These are phyloP conservation scores for Mollisiaceae sp. DNA, from an alignment of 2,329 filamentous ascomycete genomes.

Conservation along the genomic window DNA sequence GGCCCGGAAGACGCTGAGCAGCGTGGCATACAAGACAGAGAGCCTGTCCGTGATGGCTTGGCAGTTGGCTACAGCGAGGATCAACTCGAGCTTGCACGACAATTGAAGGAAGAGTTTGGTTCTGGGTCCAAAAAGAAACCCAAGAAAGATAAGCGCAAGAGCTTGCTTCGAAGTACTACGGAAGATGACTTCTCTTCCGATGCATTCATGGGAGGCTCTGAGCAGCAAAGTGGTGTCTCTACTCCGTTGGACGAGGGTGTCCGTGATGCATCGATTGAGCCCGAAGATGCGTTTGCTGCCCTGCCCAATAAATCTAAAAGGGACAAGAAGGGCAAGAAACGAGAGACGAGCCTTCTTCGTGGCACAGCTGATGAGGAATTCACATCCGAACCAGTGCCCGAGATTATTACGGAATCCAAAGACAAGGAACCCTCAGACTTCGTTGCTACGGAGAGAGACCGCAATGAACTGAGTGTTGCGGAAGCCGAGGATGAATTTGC, in stretches of 20 bases:
- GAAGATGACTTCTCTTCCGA: conserved; percentile 29
- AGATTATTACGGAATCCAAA: background rate
- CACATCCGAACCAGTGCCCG: background rate
- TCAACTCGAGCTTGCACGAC: conserved; percentile 38
- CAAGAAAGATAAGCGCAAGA: conserved; percentile 46
- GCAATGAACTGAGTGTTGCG: conserved; percentile 14
- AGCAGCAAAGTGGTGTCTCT: conserved; percentile 14
- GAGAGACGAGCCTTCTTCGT: conserved; percentile 19
- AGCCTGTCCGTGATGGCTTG: conserved; percentile 26
- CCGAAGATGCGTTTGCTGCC: conserved; percentile 28
- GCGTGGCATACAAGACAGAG: conserved; percentile 9
- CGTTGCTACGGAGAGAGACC: conserved; percentile 14
- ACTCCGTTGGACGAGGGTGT: conserved; percentile 18
- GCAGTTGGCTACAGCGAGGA: conserved; percentile 35
- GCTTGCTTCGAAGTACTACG: conserved; percentile 26
- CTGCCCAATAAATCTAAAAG: conserved; percentile 33
- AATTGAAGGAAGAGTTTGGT: conserved; percentile 39
- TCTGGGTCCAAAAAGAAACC: conserved; percentile 45
- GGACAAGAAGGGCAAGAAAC: conserved; percentile 33
- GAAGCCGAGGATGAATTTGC: conserved; percentile 32
- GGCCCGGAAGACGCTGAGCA: conserved; percentile 19
- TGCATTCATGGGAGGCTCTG: conserved; percentile 18
- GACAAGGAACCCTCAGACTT: background rate
- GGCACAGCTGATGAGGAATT: conserved; percentile 8
- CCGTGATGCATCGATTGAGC: conserved; percentile 8